These are phyloP conservation scores for Pneumocystis wakefieldiae DNA, from an alignment of 1,139 yeast species.

Conservation along the genomic window DNA sequence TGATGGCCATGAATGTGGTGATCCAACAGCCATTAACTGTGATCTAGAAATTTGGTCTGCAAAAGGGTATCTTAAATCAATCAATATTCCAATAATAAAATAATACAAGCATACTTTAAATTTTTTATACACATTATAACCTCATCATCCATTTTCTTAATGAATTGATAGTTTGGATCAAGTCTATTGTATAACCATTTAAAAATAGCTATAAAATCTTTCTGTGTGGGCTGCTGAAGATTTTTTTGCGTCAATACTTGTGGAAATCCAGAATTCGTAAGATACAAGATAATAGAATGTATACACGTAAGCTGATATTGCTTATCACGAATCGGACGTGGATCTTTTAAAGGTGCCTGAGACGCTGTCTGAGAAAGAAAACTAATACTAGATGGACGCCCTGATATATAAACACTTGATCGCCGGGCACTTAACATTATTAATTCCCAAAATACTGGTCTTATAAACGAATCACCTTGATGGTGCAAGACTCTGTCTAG, in stretches of 20 bases:
- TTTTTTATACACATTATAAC: constrained; percentile 51
- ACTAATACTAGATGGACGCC: constrained; percentile 1
- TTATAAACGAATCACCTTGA: not conserved
- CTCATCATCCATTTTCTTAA: constrained; percentile 58
- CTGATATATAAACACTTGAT: constrained; percentile 1
- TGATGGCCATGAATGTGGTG: constrained; percentile 73
- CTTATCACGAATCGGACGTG: constrained; percentile 64
- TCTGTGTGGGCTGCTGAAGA: constrained; percentile 68
- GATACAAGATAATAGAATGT: constrained; percentile 44
- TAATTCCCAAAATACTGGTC: not conserved
- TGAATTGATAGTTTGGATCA: constrained; percentile 66
- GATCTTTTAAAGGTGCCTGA: constrained; percentile 31
- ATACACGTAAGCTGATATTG: constrained; percentile 34
- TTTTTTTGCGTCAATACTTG: constrained; percentile 54
- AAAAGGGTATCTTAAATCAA: constrained; percentile 43
- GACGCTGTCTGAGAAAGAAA: not conserved
- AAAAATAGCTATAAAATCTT: constrained; percentile 64
- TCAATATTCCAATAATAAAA: not conserved
- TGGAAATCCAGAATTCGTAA: constrained; percentile 43
- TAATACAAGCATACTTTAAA: constrained; percentile 25
- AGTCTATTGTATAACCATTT: constrained; percentile 61
- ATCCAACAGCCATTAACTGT: constrained; percentile 84
- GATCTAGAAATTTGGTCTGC: constrained; percentile 35
- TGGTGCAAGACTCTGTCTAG: not conserved
- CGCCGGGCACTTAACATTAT: not conserved